phyloP scores from a whole-genome alignment of 768 basidiomycete species.

The Kwoniella botswanensis region DNA sequence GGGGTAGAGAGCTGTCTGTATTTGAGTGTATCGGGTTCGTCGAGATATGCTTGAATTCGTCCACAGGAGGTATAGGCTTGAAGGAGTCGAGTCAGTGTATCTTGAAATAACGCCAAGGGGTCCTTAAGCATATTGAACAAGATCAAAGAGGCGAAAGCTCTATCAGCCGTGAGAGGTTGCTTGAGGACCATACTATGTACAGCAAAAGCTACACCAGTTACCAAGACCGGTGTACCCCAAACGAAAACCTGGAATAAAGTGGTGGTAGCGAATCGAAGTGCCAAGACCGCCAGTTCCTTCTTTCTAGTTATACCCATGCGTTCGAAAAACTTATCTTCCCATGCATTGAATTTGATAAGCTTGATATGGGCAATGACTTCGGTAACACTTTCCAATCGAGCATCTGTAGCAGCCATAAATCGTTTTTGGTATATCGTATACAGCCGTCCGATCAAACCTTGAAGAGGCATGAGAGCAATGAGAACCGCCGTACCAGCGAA shows the following conservation, averaged over 20 bases:
- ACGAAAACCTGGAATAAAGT: slow-evolving; percentile 51
- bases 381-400: slow-evolving; percentile 58
- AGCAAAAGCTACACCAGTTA: slow-evolving; percentile 57
- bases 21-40: slow-evolving; percentile 60
- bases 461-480: slow-evolving; percentile 51
- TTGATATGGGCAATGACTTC: slow-evolving; percentile 60
- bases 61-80: slow-evolving; percentile 56
- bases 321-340: slow-evolving; percentile 59
- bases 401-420: slow-evolving; percentile 59
- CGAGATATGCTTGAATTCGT: slow-evolving; percentile 58
- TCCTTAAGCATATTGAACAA: slow-evolving; percentile 60
- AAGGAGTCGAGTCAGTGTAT: slow-evolving; percentile 46
- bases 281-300: slow-evolving; percentile 56
- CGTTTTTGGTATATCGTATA: slow-evolving; percentile 50
- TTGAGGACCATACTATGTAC: slow-evolving; percentile 57
- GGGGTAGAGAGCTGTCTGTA: slow-evolving; percentile 54
- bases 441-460: slow-evolving; percentile 46
- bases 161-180: slow-evolving; percentile 57
- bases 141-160: slow-evolving; percentile 60
- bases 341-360: slow-evolving; percentile 60
- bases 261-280: slow-evolving; percentile 50
- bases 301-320: slow-evolving; percentile 55
- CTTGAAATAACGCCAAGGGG: slow-evolving; percentile 56
- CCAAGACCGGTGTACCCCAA: slow-evolving; percentile 57
- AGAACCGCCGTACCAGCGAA: slow-evolving; percentile 53